phyloP scores from a whole-genome alignment of 1,139 yeast species.

The Zygoascus sp. region DNA sequence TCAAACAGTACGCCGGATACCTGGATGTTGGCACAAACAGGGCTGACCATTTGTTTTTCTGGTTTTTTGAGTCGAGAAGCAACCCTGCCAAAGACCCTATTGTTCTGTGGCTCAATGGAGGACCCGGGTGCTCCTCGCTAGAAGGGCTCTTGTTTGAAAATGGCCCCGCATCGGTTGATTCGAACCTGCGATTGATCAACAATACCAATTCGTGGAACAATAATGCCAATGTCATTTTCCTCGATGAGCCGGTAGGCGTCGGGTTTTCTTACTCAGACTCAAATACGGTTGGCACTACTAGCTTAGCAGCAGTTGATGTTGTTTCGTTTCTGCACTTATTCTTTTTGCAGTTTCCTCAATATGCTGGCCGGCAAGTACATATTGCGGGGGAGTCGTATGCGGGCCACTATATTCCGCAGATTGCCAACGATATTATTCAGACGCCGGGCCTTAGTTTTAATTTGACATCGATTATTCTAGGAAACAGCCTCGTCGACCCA shows the following conservation, averaged over 20 bases:
- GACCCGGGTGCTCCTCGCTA: constrained; percentile 62
- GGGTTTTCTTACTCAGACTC: constrained; percentile 60
- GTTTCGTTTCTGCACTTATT: constrained; percentile 87
- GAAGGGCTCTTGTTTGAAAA: constrained; percentile 30
- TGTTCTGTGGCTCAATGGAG: constrained; percentile 69
- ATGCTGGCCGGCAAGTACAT: constrained; percentile 69
- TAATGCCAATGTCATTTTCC: constrained; percentile 62
- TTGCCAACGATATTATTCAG: constrained; percentile 79
- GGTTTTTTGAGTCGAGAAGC: constrained; percentile 69
- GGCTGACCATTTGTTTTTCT: constrained; percentile 79
- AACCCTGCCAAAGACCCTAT: constrained; percentile 62
- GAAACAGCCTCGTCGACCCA: constrained; percentile 95
- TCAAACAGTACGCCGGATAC: constrained; percentile 76
- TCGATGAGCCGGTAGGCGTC: constrained; percentile 70
- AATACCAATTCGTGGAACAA: constrained; percentile 68
- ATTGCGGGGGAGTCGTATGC: constrained; percentile 99
- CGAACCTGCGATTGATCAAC: constrained; percentile 45
- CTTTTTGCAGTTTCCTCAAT: constrained; percentile 88
- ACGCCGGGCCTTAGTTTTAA: constrained; percentile 67
- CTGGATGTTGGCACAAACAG: constrained; percentile 70
- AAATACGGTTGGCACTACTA: constrained; percentile 27
- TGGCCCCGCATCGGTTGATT: constrained; percentile 28
- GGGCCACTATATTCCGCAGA: constrained; percentile 94
- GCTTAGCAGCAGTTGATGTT: constrained; percentile 89
- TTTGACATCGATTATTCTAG: constrained; percentile 82